Percentiles rank a stretch among this genome's conserved stretches.
phyloP scores from a whole-genome alignment of 2,329 filamentous ascomycete species.

The Tolypocladium endophyticum region DNA sequence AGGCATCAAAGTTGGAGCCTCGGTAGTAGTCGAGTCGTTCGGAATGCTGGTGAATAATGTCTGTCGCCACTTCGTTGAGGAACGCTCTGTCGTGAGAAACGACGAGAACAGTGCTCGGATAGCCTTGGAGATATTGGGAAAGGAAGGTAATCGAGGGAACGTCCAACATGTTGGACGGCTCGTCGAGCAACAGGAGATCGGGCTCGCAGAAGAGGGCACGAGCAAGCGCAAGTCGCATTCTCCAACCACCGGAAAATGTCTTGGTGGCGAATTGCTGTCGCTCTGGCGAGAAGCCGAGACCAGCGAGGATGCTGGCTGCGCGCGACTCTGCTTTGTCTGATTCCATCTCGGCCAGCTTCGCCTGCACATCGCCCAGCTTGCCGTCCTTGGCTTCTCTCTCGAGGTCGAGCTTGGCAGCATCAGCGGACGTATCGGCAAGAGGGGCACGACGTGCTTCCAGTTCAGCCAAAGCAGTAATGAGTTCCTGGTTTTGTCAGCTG shows the following conservation, averaged over 20 bases:
- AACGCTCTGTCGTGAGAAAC: conserved; percentile 99
- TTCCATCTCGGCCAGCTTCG: conserved; percentile 94
- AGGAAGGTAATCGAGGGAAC: conserved; percentile 99
- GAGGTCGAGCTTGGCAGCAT: conserved; percentile 74
- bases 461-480: conserved; percentile 61
- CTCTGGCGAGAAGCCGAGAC: conserved; percentile 91
- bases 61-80: conserved; percentile 96
- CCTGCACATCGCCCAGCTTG: conserved; percentile 82
- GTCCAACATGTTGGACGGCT: conserved; percentile 99
- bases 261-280: conserved; percentile 87
- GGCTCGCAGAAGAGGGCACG: conserved; percentile 96
- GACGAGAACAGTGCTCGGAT: conserved; percentile 89
- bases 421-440: conserved; percentile 83
- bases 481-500: conserved; percentile 42
- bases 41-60: conserved; percentile 97
- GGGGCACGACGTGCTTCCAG: conserved; percentile 68
- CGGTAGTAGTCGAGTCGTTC: conserved; percentile 98
- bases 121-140: conserved; percentile 85
- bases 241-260: conserved; percentile 99
- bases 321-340: conserved; percentile 95
- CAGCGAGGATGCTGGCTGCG: conserved; percentile 90
- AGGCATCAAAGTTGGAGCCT: conserved; percentile 90
- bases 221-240: conserved; percentile 92
- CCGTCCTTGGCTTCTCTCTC: conserved; percentile 85
- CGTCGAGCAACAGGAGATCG: conserved; percentile 88